These are phyloP conservation scores for Lodderomyces elongisporus DNA, from an alignment of 1,139 yeast genomes.

Conservation along the genomic window DNA sequence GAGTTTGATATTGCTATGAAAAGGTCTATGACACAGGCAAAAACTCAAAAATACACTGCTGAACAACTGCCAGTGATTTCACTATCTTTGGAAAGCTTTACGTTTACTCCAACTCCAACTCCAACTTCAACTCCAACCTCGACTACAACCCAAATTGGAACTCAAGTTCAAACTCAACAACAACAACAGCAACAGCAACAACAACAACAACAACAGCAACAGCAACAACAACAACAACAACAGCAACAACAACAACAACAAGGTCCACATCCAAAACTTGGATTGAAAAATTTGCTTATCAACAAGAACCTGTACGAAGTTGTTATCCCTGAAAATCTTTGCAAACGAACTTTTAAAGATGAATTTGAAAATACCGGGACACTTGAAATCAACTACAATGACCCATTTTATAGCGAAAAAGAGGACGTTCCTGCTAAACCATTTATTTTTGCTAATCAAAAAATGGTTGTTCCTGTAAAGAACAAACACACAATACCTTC, in stretches of 20 bases:
- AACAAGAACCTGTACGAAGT: conserved; percentile 16
- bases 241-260: too few relatives aligned
- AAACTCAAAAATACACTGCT: conserved; percentile 1
- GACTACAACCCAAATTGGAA: too few relatives aligned
- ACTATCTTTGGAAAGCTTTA: conserved; percentile 8
- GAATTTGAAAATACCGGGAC: conserved; percentile 42
- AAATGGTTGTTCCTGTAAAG: conserved; percentile 38
- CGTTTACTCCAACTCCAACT: conserved; percentile 9
- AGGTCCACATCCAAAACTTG: not conserved
- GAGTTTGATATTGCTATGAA: conserved; percentile 14
- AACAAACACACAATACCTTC: conserved; percentile 13
- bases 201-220: too few relatives aligned
- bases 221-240: too few relatives aligned
- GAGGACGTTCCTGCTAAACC: conserved; percentile 52
- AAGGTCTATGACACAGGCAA: conserved; percentile 13
- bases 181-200: too few relatives aligned
- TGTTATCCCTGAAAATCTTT: conserved; percentile 16
- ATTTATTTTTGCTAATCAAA: conserved; percentile 62
- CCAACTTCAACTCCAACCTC: conserved; percentile 2
- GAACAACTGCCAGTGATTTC: conserved; percentile 4
- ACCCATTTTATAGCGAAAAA: conserved; percentile 57
- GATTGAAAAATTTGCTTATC: conserved; percentile 7
- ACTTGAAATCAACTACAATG: conserved; percentile 50
- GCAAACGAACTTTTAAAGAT: conserved; percentile 22
- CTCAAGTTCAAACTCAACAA: too few relatives aligned